Evolutionary conservation across 2,329 filamentous ascomycete species (phyloP), one percentile per base, ranked within the genome.

Genomic region (Neonectria neomacrospora): DNA sequence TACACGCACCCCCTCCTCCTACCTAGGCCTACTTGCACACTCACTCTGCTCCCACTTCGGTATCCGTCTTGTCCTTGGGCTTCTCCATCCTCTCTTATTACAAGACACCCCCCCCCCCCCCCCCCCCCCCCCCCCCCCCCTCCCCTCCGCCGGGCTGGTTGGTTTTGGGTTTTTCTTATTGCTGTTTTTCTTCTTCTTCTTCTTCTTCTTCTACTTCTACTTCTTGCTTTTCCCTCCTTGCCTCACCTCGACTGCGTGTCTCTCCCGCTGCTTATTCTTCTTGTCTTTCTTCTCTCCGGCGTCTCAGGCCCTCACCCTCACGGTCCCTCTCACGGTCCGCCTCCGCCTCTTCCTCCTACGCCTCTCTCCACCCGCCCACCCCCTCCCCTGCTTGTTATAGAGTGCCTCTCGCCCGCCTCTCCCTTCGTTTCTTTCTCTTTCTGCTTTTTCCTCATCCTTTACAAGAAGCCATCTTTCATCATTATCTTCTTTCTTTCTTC

Each of bases 171-270:
- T 26, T n/a, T 26, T n/a, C 23, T 26, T 26, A 26, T 26, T 26
- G 23, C 6, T 28, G 11, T 37, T n/a, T n/a, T 16, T 54, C 6
- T n/a, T 37, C 14, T 14, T n/a, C n/a, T n/a, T n/a, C n/a, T n/a
- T n/a, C n/a, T n/a, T n/a, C n/a, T n/a, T n/a, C n/a, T n/a, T n/a
- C n/a, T n/a, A n/a, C n/a, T n/a, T n/a, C n/a, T n/a, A n/a, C 12
- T 5, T 5, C 3, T 34, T 71, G 67, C 68, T 71, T 68, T 69
- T 67, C 57, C 39, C 47, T 52, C 59, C 41, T 62, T 66, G 39
- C 39, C 68, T 65, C 51, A 26, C 41, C 47, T 44, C 30, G 11
- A 44, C 54, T 20, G 42, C 51, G 45, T 59, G 32, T 51, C 44
- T 52, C 37, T 50, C 26, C 34, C 37, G 26, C 44, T 59, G 32